Evolutionary conservation across 2,329 filamentous ascomycete species (phyloP).

Genomic region (Fusarium liriodendri): DNA sequence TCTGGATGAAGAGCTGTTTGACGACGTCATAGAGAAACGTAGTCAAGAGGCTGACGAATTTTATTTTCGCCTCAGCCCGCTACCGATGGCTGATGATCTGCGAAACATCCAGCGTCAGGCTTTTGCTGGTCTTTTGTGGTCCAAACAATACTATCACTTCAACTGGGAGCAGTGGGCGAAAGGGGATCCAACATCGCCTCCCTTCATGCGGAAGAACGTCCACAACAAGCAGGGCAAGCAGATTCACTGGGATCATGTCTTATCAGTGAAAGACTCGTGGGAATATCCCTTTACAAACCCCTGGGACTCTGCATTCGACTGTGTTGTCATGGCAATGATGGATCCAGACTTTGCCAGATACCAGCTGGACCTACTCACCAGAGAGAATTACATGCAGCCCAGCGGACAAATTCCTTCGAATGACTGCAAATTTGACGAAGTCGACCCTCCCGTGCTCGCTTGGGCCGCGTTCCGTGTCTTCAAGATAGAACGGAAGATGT

Average conservation of each 20-base stretch:
- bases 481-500: slow-evolving; percentile 98
- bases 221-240: slow-evolving; percentile 94
- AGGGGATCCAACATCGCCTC: slow-evolving; percentile 87
- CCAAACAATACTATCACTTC: slow-evolving; percentile 96
- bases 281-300: slow-evolving; percentile 98
- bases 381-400: slow-evolving; percentile 99
- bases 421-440: slow-evolving; percentile 98
- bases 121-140: slow-evolving; percentile 98
- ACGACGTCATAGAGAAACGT: slow-evolving; percentile 88
- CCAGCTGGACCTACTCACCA: slow-evolving; percentile 93
- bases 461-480: slow-evolving; percentile 96
- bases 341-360: slow-evolving; percentile 99
- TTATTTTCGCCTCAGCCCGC: slow-evolving; percentile 90
- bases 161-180: slow-evolving; percentile 99
- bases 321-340: slow-evolving; percentile 95
- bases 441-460: slow-evolving; percentile 95
- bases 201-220: slow-evolving; percentile 86
- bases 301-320: slow-evolving; percentile 98
- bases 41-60: slow-evolving; percentile 93
- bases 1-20: slow-evolving; percentile 92
- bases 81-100: slow-evolving; percentile 93
- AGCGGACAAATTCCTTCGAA: slow-evolving; percentile 93
- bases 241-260: slow-evolving; percentile 91
- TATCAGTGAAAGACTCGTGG: slow-evolving; percentile 99
- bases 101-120: slow-evolving; percentile 96